Base-by-base conservation (phyloP, 371 early-diverging fungal species). In the Mucor saturninus region DNA sequence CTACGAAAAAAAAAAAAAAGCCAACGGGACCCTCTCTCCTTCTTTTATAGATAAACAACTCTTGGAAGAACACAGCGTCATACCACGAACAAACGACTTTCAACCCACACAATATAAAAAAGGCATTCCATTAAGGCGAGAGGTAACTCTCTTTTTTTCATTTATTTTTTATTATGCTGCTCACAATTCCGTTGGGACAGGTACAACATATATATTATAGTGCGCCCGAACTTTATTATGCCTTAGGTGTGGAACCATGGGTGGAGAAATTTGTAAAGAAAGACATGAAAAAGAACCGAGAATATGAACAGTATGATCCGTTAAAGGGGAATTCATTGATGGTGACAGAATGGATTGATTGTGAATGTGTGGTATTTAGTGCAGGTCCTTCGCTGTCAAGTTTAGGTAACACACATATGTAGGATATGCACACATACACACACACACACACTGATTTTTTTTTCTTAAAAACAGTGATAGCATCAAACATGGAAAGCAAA, bases 51-150 rank as follows among this genome's bases (percentile, higher is more conserved):
- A 5, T 28, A 35, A 55, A 13, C 43, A 65, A n/a, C 43, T 48
- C 15, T 48, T 55, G n/a, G 42, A 46, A 43, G 61, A 61, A 14
- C 30, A 43, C 4, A 30, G 57, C 39, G 39, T 67, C 1, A 37
- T 67, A n/a, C 48, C 31, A 11, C 45, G 62, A 26, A 67, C 62
- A 30, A 67, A 62, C 31, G 62, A 58, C 11, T 62, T 40, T 39
- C 46, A 15, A 62, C 67, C 67, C 9, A 52, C 51, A 4, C 65
- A 38, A 2, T n/a, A 31, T 5, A 46, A 5, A 10, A 10, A 46
- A 46, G 14, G 30, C 29, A 46, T 45, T 32, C 35, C 5, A 10
- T 32, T 30, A 7, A 15, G 15, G 32, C 2, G 29, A 8, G 45
- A 35, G 9, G 15, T 28, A n/a, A 54, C 5, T 6, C n/a, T 35